These are phyloP conservation scores for Dryas alaskensis DNA, from an alignment of 306 rosid genomes.

Conservation along the genomic window DNA sequence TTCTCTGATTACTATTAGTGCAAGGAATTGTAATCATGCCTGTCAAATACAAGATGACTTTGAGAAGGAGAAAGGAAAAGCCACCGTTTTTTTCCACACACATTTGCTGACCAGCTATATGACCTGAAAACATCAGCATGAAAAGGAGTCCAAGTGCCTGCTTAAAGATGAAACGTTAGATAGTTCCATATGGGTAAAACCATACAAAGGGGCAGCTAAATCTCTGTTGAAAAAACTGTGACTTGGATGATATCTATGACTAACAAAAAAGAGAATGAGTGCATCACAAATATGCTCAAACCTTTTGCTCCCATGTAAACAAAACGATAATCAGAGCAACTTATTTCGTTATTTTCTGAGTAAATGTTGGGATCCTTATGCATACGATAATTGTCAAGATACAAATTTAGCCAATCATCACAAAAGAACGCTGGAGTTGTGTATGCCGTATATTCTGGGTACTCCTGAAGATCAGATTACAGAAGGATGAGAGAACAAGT, in stretches of 20 bases:
- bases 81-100: constrained; percentile 91
- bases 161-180: constrained; percentile 30
- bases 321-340: constrained; percentile 94
- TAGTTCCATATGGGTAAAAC: constrained; percentile 17
- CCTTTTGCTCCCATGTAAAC: constrained; percentile 93
- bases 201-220: background rate
- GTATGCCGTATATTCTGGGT: constrained; percentile 76
- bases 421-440: constrained; percentile 66
- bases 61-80: constrained; percentile 82
- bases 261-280: background rate
- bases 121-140: constrained; percentile 98
- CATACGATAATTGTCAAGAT: constrained; percentile 74
- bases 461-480: constrained; percentile 55
- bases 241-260: background rate
- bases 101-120: constrained; percentile 92
- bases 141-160: constrained; percentile 98
- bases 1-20: constrained; percentile 1
- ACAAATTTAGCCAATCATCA: constrained; percentile 94
- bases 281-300: constrained; percentile 27
- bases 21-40: constrained; percentile 43
- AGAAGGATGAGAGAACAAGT: constrained; percentile 30
- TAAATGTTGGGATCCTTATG: constrained; percentile 52
- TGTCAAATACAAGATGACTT: constrained; percentile 74
- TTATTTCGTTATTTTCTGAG: constrained; percentile 58
- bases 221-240: constrained; percentile 20